A percentile compares a stretch with the other conserved stretches of the same genome.
Evolutionary conservation across 352 stramenopile genomes (phyloP).

Genomic region (Pythium vanterpoolii): DNA sequence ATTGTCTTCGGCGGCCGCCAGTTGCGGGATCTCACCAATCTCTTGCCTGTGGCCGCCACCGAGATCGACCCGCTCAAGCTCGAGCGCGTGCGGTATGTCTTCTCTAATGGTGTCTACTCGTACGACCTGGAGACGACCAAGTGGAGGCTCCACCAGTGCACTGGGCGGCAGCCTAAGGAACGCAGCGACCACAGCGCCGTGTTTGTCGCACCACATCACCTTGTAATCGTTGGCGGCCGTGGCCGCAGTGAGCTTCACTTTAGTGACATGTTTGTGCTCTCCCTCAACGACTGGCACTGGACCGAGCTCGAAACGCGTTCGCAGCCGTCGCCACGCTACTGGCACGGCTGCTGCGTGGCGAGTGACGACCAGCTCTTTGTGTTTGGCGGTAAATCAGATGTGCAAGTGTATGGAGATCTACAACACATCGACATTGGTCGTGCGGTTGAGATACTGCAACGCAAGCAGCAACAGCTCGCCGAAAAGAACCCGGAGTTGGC

Average conservation of each 20-base stretch:
- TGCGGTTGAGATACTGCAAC: background rate
- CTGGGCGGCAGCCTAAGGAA: constrained; percentile 30
- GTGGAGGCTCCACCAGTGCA: constrained; percentile 45
- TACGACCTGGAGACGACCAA: constrained; percentile 34
- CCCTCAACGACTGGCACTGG: constrained; percentile 50
- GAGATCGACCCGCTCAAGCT: constrained; percentile 39
- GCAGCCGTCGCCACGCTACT: constrained; percentile 19
- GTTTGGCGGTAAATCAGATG: constrained; percentile 65
- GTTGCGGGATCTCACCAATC: constrained; percentile 42
- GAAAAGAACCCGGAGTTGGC: background rate
- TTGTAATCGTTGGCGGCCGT: constrained; percentile 55
- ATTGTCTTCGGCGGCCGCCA: constrained; percentile 58
- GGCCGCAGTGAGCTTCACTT: constrained; percentile 52
- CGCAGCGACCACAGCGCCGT: constrained; percentile 57
- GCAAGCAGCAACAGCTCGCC: background rate
- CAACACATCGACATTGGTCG: constrained; percentile 27
- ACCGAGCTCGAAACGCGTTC: constrained; percentile 16
- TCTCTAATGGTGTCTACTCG: constrained; percentile 56
- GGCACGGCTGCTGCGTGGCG: constrained; percentile 22
- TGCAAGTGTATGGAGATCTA: constrained; percentile 46
- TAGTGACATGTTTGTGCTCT: constrained; percentile 46
- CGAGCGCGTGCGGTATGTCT: constrained; percentile 56
- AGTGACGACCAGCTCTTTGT: constrained; percentile 38
- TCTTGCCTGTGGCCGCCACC: constrained; percentile 25
- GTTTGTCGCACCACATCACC: constrained; percentile 41